Conservation (phyloP, 495 filamentous ascomycete genomes). For the Chaetomium tenue region DNA sequence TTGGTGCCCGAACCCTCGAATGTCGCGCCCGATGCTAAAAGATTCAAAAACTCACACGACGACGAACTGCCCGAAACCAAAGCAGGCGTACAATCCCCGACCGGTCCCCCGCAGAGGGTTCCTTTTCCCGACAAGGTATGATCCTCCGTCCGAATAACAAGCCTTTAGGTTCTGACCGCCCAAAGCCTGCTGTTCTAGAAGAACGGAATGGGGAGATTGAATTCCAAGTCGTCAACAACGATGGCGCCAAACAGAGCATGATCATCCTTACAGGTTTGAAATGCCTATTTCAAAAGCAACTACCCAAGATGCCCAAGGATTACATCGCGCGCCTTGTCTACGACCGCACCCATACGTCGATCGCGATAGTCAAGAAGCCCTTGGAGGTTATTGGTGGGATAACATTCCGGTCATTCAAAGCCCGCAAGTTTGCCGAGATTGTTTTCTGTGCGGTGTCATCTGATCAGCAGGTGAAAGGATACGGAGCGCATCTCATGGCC, state of each 20-base stretch:
- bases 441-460: conserved; percentile 96
- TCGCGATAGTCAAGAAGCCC: conserved; percentile 91
- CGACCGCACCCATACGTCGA: conserved; percentile 87
- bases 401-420: conserved; percentile 87
- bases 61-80: conserved; percentile 8
- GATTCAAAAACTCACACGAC: conserved; percentile 23
- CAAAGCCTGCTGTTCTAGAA: conserved; percentile 79
- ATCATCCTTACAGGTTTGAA: conserved; percentile 93
- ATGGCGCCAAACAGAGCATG: conserved; percentile 73
- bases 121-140: conserved; percentile 71
- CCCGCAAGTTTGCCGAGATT: conserved; percentile 88
- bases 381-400: conserved; percentile 91
- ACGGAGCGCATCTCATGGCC: conserved; percentile 93
- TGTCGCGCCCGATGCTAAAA: conserved; percentile 24
- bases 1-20: conserved; percentile 25
- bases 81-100: conserved; percentile 6
- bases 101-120: conserved; percentile 32
- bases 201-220: conserved; percentile 92
- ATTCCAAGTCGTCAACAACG: conserved; percentile 95
- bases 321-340: conserved; percentile 97
- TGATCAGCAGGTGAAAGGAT: conserved; percentile 96
- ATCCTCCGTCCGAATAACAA: not conserved
- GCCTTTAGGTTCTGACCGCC: not conserved
- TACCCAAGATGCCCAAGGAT: conserved; percentile 97
- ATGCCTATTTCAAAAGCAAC: conserved; percentile 95